Percentiles rank a stretch among this genome's conserved stretches.
phyloP scores from a whole-genome alignment of 2,329 filamentous ascomycete species.

The Alternaria arborescens region DNA sequence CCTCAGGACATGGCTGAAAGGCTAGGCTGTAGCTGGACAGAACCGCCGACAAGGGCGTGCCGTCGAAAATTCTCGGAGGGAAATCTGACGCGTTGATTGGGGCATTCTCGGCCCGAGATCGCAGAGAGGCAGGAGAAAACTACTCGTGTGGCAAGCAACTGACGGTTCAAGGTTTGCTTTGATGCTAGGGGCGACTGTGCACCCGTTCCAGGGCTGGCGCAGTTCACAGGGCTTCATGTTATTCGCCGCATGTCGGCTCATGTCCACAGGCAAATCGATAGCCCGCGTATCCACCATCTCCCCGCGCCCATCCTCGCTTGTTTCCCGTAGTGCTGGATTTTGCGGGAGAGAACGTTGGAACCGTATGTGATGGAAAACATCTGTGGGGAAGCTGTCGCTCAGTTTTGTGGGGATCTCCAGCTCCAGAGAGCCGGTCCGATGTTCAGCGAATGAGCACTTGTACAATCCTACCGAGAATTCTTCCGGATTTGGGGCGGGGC shows the following conservation, averaged over 20 bases:
- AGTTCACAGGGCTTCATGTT: neutral
- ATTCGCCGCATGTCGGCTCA: neutral
- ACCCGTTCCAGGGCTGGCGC: neutral
- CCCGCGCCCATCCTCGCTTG: constrained; percentile 23
- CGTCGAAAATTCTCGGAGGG: constrained; percentile 9
- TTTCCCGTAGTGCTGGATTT: constrained; percentile 7
- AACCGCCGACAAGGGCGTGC: constrained; percentile 22
- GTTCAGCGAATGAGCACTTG: constrained; percentile 16
- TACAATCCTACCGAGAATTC: constrained; percentile 1
- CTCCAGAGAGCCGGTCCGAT: constrained; percentile 23
- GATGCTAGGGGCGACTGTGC: neutral
- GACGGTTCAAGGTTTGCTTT: neutral
- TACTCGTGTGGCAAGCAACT: constrained; percentile 7
- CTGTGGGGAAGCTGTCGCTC: constrained; percentile 5
- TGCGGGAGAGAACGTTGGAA: constrained; percentile 1
- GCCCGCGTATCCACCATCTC: constrained; percentile 17
- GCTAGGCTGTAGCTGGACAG: constrained; percentile 29
- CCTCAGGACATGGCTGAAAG: constrained; percentile 17
- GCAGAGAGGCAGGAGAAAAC: neutral
- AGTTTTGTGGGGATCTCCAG: constrained; percentile 9
- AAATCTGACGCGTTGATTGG: constrained; percentile 13
- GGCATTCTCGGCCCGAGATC: constrained; percentile 25
- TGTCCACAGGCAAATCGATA: constrained; percentile 10
- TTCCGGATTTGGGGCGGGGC: neutral
- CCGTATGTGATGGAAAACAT: neutral